Percentiles rank a stretch among this genome's conserved stretches.
These are phyloP conservation scores for Ascochyta fabae DNA, from an alignment of 2,329 filamentous ascomycete genomes.

Conservation along the genomic window DNA sequence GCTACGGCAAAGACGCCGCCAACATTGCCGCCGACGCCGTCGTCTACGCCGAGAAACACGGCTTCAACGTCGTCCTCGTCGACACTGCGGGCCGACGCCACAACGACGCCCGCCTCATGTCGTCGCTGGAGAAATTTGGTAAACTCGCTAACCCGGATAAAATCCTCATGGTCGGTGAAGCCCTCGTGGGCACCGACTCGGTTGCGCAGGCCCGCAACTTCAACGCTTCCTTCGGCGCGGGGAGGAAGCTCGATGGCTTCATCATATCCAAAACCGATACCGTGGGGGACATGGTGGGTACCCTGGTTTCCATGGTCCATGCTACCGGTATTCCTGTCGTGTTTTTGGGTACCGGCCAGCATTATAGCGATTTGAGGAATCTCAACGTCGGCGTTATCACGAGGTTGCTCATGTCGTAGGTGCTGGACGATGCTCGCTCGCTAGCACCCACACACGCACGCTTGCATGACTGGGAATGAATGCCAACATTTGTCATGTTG, in stretches of 20 bases:
- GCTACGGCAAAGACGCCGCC: conserved; percentile 96
- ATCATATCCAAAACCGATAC: conserved; percentile 99
- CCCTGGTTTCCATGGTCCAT: conserved; percentile 95
- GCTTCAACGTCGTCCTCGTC: conserved; percentile 93
- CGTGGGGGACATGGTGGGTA: conserved; percentile 98
- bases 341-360: conserved; percentile 79
- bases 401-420: conserved; percentile 63
- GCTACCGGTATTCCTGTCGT: conserved; percentile 95
- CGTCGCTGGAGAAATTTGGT: conserved; percentile 93
- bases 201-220: conserved; percentile 97
- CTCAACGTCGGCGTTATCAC: conserved; percentile 70
- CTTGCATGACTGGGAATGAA: too few species aligned
- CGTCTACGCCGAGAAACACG: conserved; percentile 73
- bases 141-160: conserved; percentile 97
- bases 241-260: conserved; percentile 86
- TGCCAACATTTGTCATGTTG: not conserved
- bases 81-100: conserved; percentile 94
- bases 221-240: conserved; percentile 86
- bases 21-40: conserved; percentile 95
- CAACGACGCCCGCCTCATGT: conserved; percentile 96
- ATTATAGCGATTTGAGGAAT: conserved; percentile 69
- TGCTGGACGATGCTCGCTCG: too few species aligned
- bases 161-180: conserved; percentile 95
- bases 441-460: too few species aligned
- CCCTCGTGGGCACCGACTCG: conserved; percentile 91